Conservation (phyloP, 139 green algal species). For the Parachlorella kessleri region DNA sequence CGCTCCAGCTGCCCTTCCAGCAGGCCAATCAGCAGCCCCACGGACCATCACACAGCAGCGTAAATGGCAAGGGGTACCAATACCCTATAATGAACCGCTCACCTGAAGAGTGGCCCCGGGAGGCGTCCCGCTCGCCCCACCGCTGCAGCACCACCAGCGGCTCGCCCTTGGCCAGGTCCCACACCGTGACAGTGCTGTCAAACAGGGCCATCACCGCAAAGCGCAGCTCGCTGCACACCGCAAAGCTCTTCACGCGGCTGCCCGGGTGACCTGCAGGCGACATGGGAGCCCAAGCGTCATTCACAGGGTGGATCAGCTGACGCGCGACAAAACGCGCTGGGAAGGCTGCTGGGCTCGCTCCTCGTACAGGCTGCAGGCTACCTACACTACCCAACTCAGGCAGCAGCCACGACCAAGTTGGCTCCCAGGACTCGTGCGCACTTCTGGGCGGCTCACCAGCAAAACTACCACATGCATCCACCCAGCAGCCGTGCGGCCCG, state of each 20-base stretch:
- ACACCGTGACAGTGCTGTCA: slow-evolving; percentile 72
- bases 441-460: no score
- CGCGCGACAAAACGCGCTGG: no score
- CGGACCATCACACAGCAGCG: not conserved
- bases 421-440: no score
- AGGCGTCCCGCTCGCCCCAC: slow-evolving; percentile 46
- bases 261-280: slow-evolving; percentile 54
- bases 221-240: slow-evolving; percentile 44
- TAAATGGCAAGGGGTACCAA: no score
- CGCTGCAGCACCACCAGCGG: slow-evolving; percentile 56
- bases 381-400: no score
- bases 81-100: no score
- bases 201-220: slow-evolving; percentile 50
- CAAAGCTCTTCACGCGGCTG: slow-evolving; percentile 61
- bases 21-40: not conserved
- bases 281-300: no score
- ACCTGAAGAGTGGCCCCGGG: slow-evolving; percentile 48
- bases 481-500: no score
- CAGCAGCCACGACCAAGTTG: no score
- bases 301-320: no score
- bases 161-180: slow-evolving; percentile 50
- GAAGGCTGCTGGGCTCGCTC: no score
- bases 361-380: no score
- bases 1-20: not conserved
- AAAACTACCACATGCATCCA: not conserved